A percentile compares a stretch with the other conserved stretches of the same genome.
Evolutionary conservation across 1,284 basidiomycete species (phyloP).

Genomic region (Tylopilus orsonianus): DNA sequence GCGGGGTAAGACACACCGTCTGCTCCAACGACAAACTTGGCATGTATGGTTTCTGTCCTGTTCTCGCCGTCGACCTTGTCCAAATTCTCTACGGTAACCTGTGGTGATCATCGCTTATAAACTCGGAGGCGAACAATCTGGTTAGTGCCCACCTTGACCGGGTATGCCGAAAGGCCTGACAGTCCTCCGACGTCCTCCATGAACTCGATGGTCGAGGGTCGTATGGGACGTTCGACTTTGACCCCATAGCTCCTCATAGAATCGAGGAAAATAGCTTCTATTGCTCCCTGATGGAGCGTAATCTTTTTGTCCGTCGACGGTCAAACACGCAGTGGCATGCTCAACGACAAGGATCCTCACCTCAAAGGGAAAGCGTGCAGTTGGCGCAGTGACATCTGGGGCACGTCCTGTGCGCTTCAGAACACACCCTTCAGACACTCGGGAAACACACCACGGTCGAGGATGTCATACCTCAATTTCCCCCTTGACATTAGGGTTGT

Average conservation of each 20-base stretch:
- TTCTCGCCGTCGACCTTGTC: constrained; percentile 30
- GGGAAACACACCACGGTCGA: not conserved
- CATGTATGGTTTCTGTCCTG: constrained; percentile 27
- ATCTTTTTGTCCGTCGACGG: constrained; percentile 38
- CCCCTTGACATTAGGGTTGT: constrained; percentile 60
- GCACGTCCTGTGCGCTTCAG: constrained; percentile 57
- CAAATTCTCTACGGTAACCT: constrained; percentile 44
- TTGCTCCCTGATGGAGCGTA: constrained; percentile 74
- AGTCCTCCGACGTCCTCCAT: constrained; percentile 43
- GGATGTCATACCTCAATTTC: constrained; percentile 53
- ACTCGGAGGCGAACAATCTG: not conserved
- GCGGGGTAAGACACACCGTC: constrained; percentile 45
- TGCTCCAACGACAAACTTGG: constrained; percentile 63
- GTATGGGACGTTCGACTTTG: constrained; percentile 56
- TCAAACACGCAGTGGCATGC: not conserved
- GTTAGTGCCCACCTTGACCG: constrained; percentile 49
- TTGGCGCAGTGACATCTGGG: constrained; percentile 55
- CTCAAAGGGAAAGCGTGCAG: constrained; percentile 67
- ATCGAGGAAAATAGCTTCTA: constrained; percentile 69
- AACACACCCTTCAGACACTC: not conserved
- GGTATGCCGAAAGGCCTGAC: constrained; percentile 46
- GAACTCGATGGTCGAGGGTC: constrained; percentile 55
- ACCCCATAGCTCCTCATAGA: constrained; percentile 54
- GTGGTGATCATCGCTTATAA: not conserved
- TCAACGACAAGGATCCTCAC: constrained; percentile 31